Base-by-base conservation (phyloP, 2,329 filamentous ascomycete species). In the Pseudocercospora fijiensis region DNA sequence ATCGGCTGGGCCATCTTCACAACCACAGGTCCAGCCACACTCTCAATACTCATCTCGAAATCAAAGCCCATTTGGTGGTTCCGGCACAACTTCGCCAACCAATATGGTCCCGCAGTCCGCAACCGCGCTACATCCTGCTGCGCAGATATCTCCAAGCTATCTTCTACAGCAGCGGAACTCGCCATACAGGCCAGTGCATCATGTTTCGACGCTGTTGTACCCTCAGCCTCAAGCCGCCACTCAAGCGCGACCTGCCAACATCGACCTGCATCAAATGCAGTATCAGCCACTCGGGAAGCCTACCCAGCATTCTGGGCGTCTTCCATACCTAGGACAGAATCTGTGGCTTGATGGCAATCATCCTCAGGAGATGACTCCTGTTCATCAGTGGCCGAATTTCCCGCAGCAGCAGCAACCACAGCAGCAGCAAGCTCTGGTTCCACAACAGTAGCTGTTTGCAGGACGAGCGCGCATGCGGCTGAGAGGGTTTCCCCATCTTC, bases 101-200 rank as follows among this genome's bases (percentile, higher is more conserved):
- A 84, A 83, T n/a, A 85, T 87, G 16, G 82, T 85, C 22, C 80
- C 80, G 6, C 80, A 82, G 51, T 84, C 85, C 2, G 77, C 80
- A 10, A 79, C 84, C 10, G 84, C 87, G 58, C 86, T 73, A 30
- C 73, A 74, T 41, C 72, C 73, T 47, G 66, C 72, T 5, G 86
- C 87, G 51, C 89, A 90, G 30, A 85, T 95, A 67, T 98, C 95
- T 30, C 94, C 94, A 0, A 93, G 90, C 10, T 86, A 91, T 72
- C 96, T 96, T 77, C 82, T 97, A 41, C 90, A 91, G 73, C 91
- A 96, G 75, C 86, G 95, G 62, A 88, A 90, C 67, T 98, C 94
- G 61, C 95, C 95, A 2, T 98, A 98, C 78, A 90, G 92, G 67
- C 94, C 94, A 1, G 89, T 97, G 43, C 90, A 93, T 59, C 86